A percentile compares a stretch with the other conserved stretches of the same genome.
These are phyloP conservation scores for Lagenidium giganteum DNA, from an alignment of 352 stramenopile species.

Conservation along the genomic window DNA sequence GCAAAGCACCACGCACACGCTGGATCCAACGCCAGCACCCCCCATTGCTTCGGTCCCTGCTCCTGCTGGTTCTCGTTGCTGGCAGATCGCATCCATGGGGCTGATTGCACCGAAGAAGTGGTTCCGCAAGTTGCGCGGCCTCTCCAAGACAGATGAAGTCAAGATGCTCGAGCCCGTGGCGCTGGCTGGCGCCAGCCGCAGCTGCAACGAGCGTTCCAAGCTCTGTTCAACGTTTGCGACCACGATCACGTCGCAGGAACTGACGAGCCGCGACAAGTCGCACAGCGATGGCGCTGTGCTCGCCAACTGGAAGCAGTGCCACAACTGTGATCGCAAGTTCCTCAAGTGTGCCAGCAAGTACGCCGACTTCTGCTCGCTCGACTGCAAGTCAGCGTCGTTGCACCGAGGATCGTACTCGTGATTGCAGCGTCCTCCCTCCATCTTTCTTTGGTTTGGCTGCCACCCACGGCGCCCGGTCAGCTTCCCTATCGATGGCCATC, in stretches of 20 bases:
- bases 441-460: too few species aligned
- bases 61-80: too few species aligned
- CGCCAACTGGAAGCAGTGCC: conserved; percentile 39
- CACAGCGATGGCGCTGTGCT: conserved; percentile 33
- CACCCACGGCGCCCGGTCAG: too few species aligned
- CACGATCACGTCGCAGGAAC: conserved; percentile 31
- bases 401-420: conserved; percentile 24
- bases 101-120: conserved; percentile 37
- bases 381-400: conserved; percentile 72
- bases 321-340: conserved; percentile 59
- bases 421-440: too few species aligned
- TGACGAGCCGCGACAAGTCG: conserved; percentile 34
- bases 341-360: conserved; percentile 43
- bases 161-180: conserved; percentile 54
- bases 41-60: too few species aligned
- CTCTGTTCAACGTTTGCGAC: conserved; percentile 60
- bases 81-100: conserved; percentile 24
- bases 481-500: too few species aligned
- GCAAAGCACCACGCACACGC: too few species aligned
- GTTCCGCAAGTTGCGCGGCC: conserved; percentile 37
- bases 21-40: too few species aligned
- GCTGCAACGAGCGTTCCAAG: conserved; percentile 36
- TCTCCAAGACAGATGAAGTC: conserved; percentile 51
- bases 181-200: conserved; percentile 61
- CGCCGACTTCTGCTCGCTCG: conserved; percentile 59